phyloP scores from a whole-genome alignment of 495 filamentous ascomycete genomes.

The Amorphotheca resinae region DNA sequence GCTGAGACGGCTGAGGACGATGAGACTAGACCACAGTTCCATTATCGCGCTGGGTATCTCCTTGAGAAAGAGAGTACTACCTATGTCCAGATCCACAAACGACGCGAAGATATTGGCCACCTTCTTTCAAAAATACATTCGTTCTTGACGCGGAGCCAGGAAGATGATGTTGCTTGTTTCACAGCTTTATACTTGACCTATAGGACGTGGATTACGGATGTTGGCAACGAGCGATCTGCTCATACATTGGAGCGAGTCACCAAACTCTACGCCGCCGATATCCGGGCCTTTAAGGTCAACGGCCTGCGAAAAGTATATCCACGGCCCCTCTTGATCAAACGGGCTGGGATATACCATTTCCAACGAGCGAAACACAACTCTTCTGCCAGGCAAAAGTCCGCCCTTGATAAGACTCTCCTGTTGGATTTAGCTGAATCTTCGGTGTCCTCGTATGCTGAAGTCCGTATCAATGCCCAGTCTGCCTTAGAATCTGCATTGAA shows the following conservation, averaged over 20 bases:
- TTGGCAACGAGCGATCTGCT: conserved; percentile 89
- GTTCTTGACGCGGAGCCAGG: conserved; percentile 72
- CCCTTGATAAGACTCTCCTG: conserved; percentile 70
- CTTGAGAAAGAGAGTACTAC: conserved; percentile 46
- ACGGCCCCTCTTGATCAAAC: conserved; percentile 71
- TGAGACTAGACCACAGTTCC: conserved; percentile 66
- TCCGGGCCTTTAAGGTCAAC: conserved; percentile 84
- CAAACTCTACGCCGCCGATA: conserved; percentile 71
- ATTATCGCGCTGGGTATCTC: conserved; percentile 77
- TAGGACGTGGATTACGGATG: conserved; percentile 92
- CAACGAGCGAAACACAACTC: conserved; percentile 90
- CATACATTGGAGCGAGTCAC: conserved; percentile 83
- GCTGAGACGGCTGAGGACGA: conserved; percentile 68
- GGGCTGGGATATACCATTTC: conserved; percentile 88
- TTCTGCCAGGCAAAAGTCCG: conserved; percentile 67
- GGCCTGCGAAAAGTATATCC: conserved; percentile 89
- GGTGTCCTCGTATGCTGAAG: conserved; percentile 91
- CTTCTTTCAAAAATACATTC: conserved; percentile 71
- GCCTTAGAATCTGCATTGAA: conserved; percentile 93
- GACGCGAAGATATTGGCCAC: conserved; percentile 68
- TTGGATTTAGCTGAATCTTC: conserved; percentile 83
- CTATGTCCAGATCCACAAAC: conserved; percentile 63
- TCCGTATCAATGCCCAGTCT: conserved; percentile 81
- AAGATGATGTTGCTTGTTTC: conserved; percentile 94
- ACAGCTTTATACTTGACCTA: conserved; percentile 86